Evolutionary conservation across 805 yeast species (phyloP), one percentile per base, ranked within the genome.

Genomic region (Yarrowia sp.): DNA sequence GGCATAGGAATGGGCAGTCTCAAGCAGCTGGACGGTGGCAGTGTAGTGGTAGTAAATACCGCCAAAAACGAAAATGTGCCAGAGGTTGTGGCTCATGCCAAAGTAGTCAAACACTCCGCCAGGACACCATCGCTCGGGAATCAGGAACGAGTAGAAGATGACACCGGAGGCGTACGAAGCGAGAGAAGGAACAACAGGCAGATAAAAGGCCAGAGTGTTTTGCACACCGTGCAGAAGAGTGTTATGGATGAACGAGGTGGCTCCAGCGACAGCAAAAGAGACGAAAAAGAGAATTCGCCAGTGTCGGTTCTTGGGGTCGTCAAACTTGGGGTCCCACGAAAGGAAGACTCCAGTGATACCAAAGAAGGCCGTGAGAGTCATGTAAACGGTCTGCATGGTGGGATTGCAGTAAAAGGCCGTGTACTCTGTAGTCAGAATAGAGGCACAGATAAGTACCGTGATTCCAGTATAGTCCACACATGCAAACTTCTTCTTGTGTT

Each of bases 401-500:
- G 87, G 86, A 70, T 83, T 83, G 69, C 87, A 80, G 72, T 84
- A 86, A 62, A 93, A 81, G 1, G 92, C 82, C 19, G 90, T 83
- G 74, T 90, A 92, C 75, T 93, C 97, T 0, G 93, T 87, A 4
- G 96, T 85, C 49, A 95, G 78, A 51, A 95, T 88, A 2, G 97
- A 89, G 16, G 96, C 93, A 0, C 97, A 88, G 70, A 93, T 92
- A 68, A 95, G 78, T 14, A 92, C 82, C 0, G 98, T 91, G 69
- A 93, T 93, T 2, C 99, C 99, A 7, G 96, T 88, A 75, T 93
- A 93, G 77, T 93, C 99, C 46, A 92, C 85, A 75, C 99, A 95
- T 0, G 97, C 97, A 76, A 89, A 90, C 62, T 85, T 83, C 68
- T 86, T 81, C 73, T 97, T 82, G 67, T 85, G 74, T 21, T 78